Evolutionary conservation across 2,329 filamentous ascomycete genomes (phyloP).

Genomic region (Cordyceps tenuipes): DNA sequence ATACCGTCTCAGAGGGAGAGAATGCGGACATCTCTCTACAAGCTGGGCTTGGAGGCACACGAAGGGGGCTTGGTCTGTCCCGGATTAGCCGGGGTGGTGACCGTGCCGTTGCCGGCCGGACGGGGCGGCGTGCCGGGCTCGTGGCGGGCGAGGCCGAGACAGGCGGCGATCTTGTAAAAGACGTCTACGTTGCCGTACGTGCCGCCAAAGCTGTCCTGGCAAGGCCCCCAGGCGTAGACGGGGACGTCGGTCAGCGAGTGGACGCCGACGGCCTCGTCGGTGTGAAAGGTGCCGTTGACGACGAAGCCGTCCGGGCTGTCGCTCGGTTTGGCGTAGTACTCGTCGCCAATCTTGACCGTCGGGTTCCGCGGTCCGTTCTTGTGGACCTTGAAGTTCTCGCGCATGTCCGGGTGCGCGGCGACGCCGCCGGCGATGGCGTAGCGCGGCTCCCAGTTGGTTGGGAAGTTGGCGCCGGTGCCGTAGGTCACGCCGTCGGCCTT

Average conservation of each 20-base stretch:
- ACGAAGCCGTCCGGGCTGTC: constrained; percentile 61
- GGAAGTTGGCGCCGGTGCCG: constrained; percentile 67
- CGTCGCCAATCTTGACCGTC: constrained; percentile 42
- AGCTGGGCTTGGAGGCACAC: background rate
- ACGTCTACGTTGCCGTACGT: constrained; percentile 64
- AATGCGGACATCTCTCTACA: background rate
- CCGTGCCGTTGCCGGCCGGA: background rate
- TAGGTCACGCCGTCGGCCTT: constrained; percentile 54
- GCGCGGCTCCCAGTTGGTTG: constrained; percentile 74
- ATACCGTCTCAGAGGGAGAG: background rate
- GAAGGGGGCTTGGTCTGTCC: background rate
- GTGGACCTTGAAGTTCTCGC: constrained; percentile 69
- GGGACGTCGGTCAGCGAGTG: constrained; percentile 72
- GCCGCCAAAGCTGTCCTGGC: constrained; percentile 67
- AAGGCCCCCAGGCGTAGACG: constrained; percentile 71
- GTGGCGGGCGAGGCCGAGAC: constrained; percentile 45
- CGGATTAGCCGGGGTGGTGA: background rate
- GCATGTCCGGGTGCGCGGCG: constrained; percentile 62
- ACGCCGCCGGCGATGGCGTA: constrained; percentile 72
- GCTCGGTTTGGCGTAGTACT: constrained; percentile 59
- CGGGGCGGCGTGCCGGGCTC: constrained; percentile 13
- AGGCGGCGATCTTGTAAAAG: constrained; percentile 66
- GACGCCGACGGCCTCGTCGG: constrained; percentile 56
- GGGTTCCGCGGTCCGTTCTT: constrained; percentile 55
- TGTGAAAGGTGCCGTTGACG: constrained; percentile 66